phyloP scores from a whole-genome alignment of 2,329 filamentous ascomycete species.

The Fusarium subglutinans region DNA sequence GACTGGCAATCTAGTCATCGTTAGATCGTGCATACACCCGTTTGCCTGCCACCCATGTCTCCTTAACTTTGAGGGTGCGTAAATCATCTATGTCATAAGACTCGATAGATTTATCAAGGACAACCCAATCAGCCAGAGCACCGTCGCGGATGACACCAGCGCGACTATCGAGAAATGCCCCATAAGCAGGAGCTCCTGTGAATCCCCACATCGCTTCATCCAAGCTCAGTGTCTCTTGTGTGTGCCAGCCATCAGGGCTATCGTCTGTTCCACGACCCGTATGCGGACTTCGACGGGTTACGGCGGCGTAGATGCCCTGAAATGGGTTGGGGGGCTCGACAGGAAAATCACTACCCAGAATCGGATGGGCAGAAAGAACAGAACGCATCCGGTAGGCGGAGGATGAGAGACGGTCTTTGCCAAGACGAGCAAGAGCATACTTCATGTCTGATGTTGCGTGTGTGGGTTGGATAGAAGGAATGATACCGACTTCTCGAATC shows the following conservation, averaged over 20 bases:
- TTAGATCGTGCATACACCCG: constrained; percentile 52
- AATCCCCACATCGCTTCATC: constrained; percentile 71
- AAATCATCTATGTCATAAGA: constrained; percentile 61
- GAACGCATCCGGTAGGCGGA: constrained; percentile 75
- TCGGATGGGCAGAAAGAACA: constrained; percentile 61
- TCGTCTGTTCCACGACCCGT: constrained; percentile 61
- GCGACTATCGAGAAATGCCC: constrained; percentile 66
- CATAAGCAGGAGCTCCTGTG: constrained; percentile 67
- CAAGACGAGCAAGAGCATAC: constrained; percentile 70
- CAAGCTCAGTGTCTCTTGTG: constrained; percentile 65
- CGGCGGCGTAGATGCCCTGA: constrained; percentile 74
- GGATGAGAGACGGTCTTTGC: constrained; percentile 59
- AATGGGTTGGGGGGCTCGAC: constrained; percentile 75
- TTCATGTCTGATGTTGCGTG: constrained; percentile 78
- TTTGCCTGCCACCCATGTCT: constrained; percentile 74
- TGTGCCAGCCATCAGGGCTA: constrained; percentile 65
- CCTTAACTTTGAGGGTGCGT: constrained; percentile 63
- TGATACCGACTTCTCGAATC: constrained; percentile 66
- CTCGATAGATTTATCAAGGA: constrained; percentile 68
- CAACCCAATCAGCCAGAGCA: constrained; percentile 75
- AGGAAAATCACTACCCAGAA: constrained; percentile 76
- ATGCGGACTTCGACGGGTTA: constrained; percentile 67
- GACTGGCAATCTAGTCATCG: background rate
- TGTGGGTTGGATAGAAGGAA: constrained; percentile 76
- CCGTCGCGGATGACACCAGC: constrained; percentile 69